Conservation (phyloP, 768 basidiomycete species). For the Termitomyces sp. region DNA sequence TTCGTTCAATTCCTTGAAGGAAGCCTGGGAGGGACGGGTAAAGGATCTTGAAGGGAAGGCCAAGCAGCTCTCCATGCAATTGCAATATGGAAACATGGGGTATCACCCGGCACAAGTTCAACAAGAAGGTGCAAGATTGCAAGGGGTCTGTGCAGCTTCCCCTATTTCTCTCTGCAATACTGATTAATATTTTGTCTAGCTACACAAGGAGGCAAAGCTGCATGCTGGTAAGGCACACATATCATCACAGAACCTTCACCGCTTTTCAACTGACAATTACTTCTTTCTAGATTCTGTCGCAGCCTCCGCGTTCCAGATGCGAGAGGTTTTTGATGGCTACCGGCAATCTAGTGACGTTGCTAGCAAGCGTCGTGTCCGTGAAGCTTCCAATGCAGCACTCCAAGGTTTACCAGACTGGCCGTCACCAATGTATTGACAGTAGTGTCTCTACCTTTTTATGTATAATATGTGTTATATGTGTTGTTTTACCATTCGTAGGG, state of each 20-base stretch:
- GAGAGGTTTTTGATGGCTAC: slow-evolving; percentile 68
- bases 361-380: slow-evolving; percentile 71
- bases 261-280: neutral
- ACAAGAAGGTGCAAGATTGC: slow-evolving; percentile 52
- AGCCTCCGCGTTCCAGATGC: slow-evolving; percentile 71
- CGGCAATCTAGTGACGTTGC: slow-evolving; percentile 67
- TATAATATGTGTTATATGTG: neutral
- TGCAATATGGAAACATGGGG: slow-evolving; percentile 36
- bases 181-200: slow-evolving; percentile 24
- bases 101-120: slow-evolving; percentile 44
- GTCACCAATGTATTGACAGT: slow-evolving; percentile 16
- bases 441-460: neutral
- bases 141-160: slow-evolving; percentile 40
- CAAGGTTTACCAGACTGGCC: slow-evolving; percentile 75
- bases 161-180: slow-evolving; percentile 1
- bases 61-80: slow-evolving; percentile 39
- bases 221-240: slow-evolving; percentile 38
- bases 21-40: slow-evolving; percentile 59
- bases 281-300: slow-evolving; percentile 48
- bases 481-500: neutral
- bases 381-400: slow-evolving; percentile 74
- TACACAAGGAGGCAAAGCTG: slow-evolving; percentile 49
- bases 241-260: neutral
- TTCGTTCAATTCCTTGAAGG: slow-evolving; percentile 59
- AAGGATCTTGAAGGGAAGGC: slow-evolving; percentile 46